These are phyloP conservation scores for Gaertneriomyces sp. DNA, from an alignment of 192 early-diverging fungal genomes.

Conservation along the genomic window DNA sequence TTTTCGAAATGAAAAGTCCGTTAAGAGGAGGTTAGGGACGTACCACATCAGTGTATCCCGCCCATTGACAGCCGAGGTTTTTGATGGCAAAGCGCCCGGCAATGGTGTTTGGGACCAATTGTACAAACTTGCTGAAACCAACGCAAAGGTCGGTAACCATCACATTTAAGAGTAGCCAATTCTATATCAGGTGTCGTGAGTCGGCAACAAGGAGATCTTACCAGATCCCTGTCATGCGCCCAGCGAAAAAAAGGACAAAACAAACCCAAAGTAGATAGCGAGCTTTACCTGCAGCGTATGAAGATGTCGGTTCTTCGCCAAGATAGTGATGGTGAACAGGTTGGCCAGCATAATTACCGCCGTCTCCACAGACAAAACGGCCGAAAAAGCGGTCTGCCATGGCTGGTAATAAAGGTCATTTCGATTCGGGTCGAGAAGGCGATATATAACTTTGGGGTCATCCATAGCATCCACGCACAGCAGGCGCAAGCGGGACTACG, in stretches of 20 bases:
- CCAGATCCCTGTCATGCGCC: too few species aligned
- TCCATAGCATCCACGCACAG: too few species aligned
- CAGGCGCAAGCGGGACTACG: too few species aligned
- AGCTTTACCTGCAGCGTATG: conserved; percentile 5
- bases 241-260: not conserved
- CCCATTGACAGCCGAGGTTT: conserved; percentile 1
- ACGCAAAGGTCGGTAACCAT: conserved; percentile 5
- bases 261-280: conserved; percentile 2
- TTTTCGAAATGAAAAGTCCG: conserved; percentile 1
- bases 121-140: conserved; percentile 5
- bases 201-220: conserved; percentile 2
- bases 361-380: conserved; percentile 2
- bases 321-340: conserved; percentile 5
- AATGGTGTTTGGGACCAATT: conserved; percentile 5
- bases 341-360: conserved; percentile 1
- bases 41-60: conserved; percentile 5
- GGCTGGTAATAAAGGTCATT: conserved; percentile 3
- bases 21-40: too few species aligned
- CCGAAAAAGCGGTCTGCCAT: conserved; percentile 5
- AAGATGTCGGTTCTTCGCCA: conserved; percentile 3
- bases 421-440: conserved; percentile 3
- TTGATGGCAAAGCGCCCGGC: conserved; percentile 5
- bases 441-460: conserved; percentile 5
- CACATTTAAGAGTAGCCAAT: conserved; percentile 5
- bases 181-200: conserved; percentile 5